phyloP scores from a whole-genome alignment of 129 eudicot genomes.

The Centella asiatica region DNA sequence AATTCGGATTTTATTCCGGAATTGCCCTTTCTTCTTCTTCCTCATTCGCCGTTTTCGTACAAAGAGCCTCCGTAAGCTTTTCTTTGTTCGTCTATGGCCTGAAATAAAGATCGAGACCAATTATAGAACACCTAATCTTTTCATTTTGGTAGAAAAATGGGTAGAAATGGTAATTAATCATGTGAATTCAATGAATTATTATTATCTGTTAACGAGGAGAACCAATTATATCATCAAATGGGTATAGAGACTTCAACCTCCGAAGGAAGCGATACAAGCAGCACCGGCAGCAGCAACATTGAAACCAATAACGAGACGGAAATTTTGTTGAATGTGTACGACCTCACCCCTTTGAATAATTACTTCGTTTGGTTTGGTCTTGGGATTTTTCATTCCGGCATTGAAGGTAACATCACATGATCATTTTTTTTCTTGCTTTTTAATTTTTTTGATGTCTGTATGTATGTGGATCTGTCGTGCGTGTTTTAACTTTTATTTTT shows the following conservation, averaged over 20 bases:
- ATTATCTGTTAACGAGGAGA: background rate
- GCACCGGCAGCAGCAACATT: slow-evolving; percentile 4
- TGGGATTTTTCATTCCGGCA: slow-evolving; percentile 63
- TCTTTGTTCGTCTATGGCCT: too few species aligned
- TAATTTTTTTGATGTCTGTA: background rate
- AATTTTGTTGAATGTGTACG: slow-evolving; percentile 49
- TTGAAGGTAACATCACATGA: slow-evolving; percentile 34
- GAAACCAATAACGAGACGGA: slow-evolving; percentile 19
- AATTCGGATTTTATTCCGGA: too few species aligned
- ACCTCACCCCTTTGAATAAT: slow-evolving; percentile 50
- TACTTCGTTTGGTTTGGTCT: slow-evolving; percentile 53
- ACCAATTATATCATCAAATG: slow-evolving; percentile 20
- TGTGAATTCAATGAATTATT: background rate
- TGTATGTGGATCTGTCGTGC: background rate
- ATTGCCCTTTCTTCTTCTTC: too few species aligned
- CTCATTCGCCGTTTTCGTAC: too few species aligned
- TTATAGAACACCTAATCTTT: background rate
- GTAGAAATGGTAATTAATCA: background rate
- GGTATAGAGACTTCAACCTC: slow-evolving; percentile 21
- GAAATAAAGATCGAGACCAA: too few species aligned
- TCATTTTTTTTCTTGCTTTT: background rate
- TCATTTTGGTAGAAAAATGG: background rate
- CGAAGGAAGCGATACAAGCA: background rate
- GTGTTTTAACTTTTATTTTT: too few species aligned
- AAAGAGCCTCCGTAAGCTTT: too few species aligned